These are phyloP conservation scores for Aspergillus panamensis DNA, from an alignment of 495 filamentous ascomycete species.

Conservation along the genomic window DNA sequence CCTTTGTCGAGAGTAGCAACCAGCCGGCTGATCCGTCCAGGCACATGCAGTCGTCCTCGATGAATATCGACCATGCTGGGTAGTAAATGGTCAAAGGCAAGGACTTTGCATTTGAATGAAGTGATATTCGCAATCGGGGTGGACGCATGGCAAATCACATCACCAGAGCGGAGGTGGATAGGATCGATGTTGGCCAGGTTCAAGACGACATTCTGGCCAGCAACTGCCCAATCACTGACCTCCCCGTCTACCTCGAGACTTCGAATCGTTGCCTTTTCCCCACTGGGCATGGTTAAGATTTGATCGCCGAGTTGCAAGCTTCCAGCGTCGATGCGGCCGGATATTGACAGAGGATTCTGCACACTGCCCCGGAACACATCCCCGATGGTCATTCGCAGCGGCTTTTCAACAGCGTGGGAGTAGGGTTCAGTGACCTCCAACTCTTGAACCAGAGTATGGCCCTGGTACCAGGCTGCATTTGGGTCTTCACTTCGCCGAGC, in stretches of 20 bases:
- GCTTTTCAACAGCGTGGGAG: conserved; percentile 67
- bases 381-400: conserved; percentile 76
- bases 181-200: conserved; percentile 85
- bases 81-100: conserved; percentile 84
- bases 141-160: conserved; percentile 72
- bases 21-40: conserved; percentile 69
- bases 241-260: conserved; percentile 71
- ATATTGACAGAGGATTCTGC: conserved; percentile 70
- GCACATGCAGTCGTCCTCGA: conserved; percentile 73
- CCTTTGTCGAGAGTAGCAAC: conserved; percentile 71
- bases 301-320: conserved; percentile 78
- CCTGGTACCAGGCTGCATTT: conserved; percentile 70
- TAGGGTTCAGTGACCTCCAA: conserved; percentile 76
- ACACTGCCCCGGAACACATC: conserved; percentile 79
- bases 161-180: conserved; percentile 74
- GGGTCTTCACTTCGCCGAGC: conserved; percentile 54
- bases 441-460: conserved; percentile 74
- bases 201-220: conserved; percentile 81
- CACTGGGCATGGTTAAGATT: conserved; percentile 73
- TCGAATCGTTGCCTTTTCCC: conserved; percentile 74
- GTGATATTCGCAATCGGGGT: conserved; percentile 65
- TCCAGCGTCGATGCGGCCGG: conserved; percentile 83
- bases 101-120: conserved; percentile 72
- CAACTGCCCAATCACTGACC: conserved; percentile 84
- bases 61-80: conserved; percentile 89